phyloP scores from a whole-genome alignment of 1,139 yeast species.

The Zygosaccharomyces pseudobailii region DNA sequence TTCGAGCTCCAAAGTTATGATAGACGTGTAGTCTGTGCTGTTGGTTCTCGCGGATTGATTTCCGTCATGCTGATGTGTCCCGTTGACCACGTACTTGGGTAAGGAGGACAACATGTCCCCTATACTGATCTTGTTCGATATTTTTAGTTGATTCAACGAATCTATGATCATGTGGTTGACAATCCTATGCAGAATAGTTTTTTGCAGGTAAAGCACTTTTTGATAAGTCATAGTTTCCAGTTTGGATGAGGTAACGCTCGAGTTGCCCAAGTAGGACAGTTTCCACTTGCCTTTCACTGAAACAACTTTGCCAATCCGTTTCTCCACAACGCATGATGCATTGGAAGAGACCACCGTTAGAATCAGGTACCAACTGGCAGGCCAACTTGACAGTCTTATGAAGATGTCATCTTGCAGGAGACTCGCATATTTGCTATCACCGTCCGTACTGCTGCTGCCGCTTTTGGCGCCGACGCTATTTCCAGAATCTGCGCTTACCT shows the following conservation, averaged over 20 bases:
- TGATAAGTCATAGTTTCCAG: constrained; percentile 42
- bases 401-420: constrained; percentile 44
- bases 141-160: constrained; percentile 43
- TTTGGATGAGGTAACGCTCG: constrained; percentile 26
- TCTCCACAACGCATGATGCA: constrained; percentile 44
- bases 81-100: constrained; percentile 24
- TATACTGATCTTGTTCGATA: constrained; percentile 27
- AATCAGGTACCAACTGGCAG: constrained; percentile 64
- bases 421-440: constrained; percentile 1
- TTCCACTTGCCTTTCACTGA: constrained; percentile 62
- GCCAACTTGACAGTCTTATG: constrained; percentile 61
- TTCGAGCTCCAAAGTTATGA: constrained; percentile 29
- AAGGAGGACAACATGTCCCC: constrained; percentile 15
- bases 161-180: constrained; percentile 60
- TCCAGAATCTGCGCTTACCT: constrained; percentile 15
- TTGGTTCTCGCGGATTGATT: background rate
- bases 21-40: constrained; percentile 17
- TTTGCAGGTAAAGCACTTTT: constrained; percentile 47
- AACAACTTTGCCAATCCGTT: constrained; percentile 56
- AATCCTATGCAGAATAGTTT: constrained; percentile 53
- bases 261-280: constrained; percentile 44
- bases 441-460: background rate
- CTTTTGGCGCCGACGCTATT: background rate
- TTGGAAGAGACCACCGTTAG: constrained; percentile 45
- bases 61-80: background rate